Base-by-base conservation (phyloP, 2,329 filamentous ascomycete species). In the Acrodontium crateriforme region DNA sequence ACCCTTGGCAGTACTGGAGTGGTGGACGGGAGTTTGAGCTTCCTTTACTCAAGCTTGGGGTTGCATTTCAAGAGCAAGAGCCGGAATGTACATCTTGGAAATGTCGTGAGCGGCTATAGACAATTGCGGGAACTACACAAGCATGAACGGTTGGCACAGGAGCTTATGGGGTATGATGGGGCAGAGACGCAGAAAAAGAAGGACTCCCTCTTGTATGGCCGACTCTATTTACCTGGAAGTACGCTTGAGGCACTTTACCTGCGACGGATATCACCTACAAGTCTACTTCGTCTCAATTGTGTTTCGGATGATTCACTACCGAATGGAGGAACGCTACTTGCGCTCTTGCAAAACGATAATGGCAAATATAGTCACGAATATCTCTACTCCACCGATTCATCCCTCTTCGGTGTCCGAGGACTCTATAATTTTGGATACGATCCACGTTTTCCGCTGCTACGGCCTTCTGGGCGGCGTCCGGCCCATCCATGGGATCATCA, bases 21-120 rank as follows among this genome's bases (percentile, higher is more conserved):
- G 18, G 85, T 98, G 28, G 87, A 95, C 59, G 89, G 89, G 52
- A 93, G 84, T n/a, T 71, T 98, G 32, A 92, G 85, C 9, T 98
- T 95, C 58, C 71, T 98, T 29, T 95, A 92, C 62, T 91, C 84
- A 26, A 92, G 83, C 3, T 66, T 89, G 6, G 75, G 83, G 9
- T 67, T 95, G 31, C 60, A 65, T 20, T 64, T 75, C 12, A 58
- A 59, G 38, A 83, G 65, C 54, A 70, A 73, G 54, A 92, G 82
- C 43, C 74, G 76, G 25, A 62, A 69, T 13, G 76, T 94, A 19
- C 74, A 83, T 9, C 62, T 98, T 7, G 76, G 76, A 17, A 69
- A 76, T 40, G 68, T 94, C 13, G 71, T 93, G 27, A 72, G 73
- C 31, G 84, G 87, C 1, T 95, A 94, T 53, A 71, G 78, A 32